Base-by-base conservation (phyloP, 495 filamentous ascomycete species). In the Hypoxylon cercidicola region DNA sequence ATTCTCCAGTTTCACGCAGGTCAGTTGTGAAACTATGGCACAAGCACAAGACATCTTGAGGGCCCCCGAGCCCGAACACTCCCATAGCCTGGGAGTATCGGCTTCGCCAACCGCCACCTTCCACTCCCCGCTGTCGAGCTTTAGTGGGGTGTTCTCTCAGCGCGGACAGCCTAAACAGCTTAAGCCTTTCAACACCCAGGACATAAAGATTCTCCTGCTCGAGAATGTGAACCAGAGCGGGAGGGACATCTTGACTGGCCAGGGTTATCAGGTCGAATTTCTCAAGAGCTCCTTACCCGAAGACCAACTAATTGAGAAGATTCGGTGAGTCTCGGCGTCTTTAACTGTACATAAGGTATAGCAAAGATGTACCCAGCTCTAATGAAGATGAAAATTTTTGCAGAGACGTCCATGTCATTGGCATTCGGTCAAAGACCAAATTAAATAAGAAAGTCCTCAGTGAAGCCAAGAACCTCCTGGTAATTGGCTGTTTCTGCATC, bases 401-500 rank as follows among this genome's bases (percentile, higher is more conserved):
- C 55, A 97, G 92, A 35, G 92, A 97, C 78, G 92, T 97, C 35
- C 96, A 98, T 72, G 96, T 97, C 70, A 95, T 99, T 73, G 96
- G 96, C 60, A 97, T 98, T 64, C 91, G 96, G 62, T 98, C 96
- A 23, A 98, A 99, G 81, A 99, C 96, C 16, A 96, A 93, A 78
- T 85, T 99, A 63, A 93, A 88, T 11, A 89, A 89, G 50, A 89
- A 88, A 62, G 91, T 99, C 32, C 79, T 99, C 54, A 84, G 85
- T 53, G 89, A 96, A 74, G 95, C 95, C 37, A 93, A 93, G 79
- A 94, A 97, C 72, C 86, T 99, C 28, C 89, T 97, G 58, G 95
- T 97, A 44, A 88, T 98, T 60, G 96, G 96, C 41, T 98, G 96
- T 78, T 99, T 99, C 84, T 99, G 96, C 75, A 99, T 98, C 61